Base-by-base conservation (phyloP, 1,284 basidiomycete genomes). In the Lignosus rhinocerotis region DNA sequence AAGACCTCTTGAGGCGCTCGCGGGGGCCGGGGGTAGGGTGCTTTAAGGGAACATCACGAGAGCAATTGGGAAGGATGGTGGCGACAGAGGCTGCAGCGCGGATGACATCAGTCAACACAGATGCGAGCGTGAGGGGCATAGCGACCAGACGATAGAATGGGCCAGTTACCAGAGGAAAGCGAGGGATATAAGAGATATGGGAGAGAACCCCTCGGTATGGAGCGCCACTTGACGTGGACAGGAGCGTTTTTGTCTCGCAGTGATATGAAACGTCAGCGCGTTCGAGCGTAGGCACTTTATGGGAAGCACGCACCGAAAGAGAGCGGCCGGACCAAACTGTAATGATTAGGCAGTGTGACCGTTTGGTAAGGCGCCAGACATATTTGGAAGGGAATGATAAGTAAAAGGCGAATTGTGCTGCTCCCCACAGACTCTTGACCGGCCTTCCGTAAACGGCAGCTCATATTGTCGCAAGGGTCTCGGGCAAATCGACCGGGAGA, bases 241-340 rank as follows among this genome's bases (percentile, higher is more conserved):
- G 65, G 68, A 66, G 60, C 58, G 62, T 66, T 70, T 68, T 74
- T 76, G 72, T 77, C 72, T 58, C 44, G 67, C 65, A 65, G 67
- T 67, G 70, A 73, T 65, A 67, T 69, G 72, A 76, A 79, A 77
- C 74, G 74, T 72, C 71, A 68, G 69, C 68, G 70, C 69, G 66
- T 51, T 67, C 66, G 53, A 67, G 70, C 70, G 70, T 68, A 66
- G 66, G 69, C 75, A 57, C 65, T 70, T 72, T 73, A 68, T 74
- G 76, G 78, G 67, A 77, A 72, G 69, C 61, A 21, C 59, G 78
- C 66, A 53, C 70, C 71, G 65, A 63, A 45, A 57, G 47, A 51
- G 41, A 58, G 56, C 59, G 58, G 56, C 54, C 59, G 53, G 59
- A 62, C 59, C 60, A 63, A 55, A 48, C 53, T 59, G 60, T 49